Evolutionary conservation across 1,284 basidiomycete genomes (phyloP).

Genomic region (Irpex rosettiformis): DNA sequence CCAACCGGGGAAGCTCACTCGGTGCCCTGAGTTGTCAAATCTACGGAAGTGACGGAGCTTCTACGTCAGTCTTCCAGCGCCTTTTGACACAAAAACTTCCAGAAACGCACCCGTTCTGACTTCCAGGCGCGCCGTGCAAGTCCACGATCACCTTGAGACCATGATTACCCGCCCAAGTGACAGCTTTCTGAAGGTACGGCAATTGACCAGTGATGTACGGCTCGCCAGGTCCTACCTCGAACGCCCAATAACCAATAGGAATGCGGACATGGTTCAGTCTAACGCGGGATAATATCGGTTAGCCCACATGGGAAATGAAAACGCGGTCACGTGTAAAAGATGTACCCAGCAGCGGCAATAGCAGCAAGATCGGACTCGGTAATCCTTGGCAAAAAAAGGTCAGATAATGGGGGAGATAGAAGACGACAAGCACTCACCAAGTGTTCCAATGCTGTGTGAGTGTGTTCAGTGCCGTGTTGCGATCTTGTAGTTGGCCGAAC

Average conservation of each 20-base stretch:
- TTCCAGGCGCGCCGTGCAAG: slow-evolving; percentile 82
- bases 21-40: slow-evolving; percentile 87
- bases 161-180: slow-evolving; percentile 75
- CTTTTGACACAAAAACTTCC: neutral
- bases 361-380: slow-evolving; percentile 72
- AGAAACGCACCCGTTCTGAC: slow-evolving; percentile 68
- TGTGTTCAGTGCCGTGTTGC: slow-evolving; percentile 40
- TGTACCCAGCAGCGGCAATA: slow-evolving; percentile 73
- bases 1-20: slow-evolving; percentile 64
- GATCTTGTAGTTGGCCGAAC: slow-evolving; percentile 63
- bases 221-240: slow-evolving; percentile 76
- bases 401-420: slow-evolving; percentile 3
- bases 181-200: slow-evolving; percentile 69
- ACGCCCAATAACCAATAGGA: slow-evolving; percentile 93
- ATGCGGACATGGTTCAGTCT: slow-evolving; percentile 84
- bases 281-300: slow-evolving; percentile 11
- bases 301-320: slow-evolving; percentile 5
- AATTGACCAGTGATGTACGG: slow-evolving; percentile 84
- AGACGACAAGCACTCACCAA: slow-evolving; percentile 29
- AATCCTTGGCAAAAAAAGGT: slow-evolving; percentile 39
- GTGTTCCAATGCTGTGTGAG: slow-evolving; percentile 76
- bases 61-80: neutral
- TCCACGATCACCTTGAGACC: slow-evolving; percentile 82
- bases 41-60: slow-evolving; percentile 36
- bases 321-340: slow-evolving; percentile 23